phyloP scores from a whole-genome alignment of 306 rosid genomes.

The Datisca glomerata region DNA sequence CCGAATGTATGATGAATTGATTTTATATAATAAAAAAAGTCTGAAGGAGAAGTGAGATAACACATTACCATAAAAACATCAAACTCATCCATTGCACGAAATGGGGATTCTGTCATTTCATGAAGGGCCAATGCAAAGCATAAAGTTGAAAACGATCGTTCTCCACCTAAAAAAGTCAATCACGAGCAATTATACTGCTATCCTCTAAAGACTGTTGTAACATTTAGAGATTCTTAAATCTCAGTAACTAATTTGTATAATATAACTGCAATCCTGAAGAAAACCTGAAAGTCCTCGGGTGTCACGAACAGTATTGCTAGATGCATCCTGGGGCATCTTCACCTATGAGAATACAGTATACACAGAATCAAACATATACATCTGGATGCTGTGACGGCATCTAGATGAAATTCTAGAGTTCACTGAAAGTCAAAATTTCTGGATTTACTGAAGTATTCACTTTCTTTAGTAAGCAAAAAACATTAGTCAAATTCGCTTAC shows the following conservation, averaged over 20 bases:
- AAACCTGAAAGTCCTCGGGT: slow-evolving; percentile 90
- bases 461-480: neutral
- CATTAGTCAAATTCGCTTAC: slow-evolving; percentile 20
- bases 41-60: slow-evolving; percentile 2
- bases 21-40: too few relatives aligned
- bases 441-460: neutral
- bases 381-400: neutral
- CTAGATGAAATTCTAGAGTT: neutral
- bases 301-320: slow-evolving; percentile 63
- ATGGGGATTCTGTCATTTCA: slow-evolving; percentile 91
- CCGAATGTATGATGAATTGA: too few relatives aligned
- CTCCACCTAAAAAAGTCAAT: slow-evolving; percentile 53
- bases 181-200: too few relatives aligned
- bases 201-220: too few relatives aligned
- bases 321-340: slow-evolving; percentile 94
- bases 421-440: slow-evolving; percentile 3
- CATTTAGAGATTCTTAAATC: too few relatives aligned
- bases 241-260: too few relatives aligned
- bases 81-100: slow-evolving; percentile 96
- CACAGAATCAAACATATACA: neutral
- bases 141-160: slow-evolving; percentile 89
- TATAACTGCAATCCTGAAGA: too few relatives aligned
- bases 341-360: slow-evolving; percentile 34
- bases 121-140: slow-evolving; percentile 91
- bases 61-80: slow-evolving; percentile 81